These are phyloP conservation scores for Penicillium palitans DNA, from an alignment of 2,329 filamentous ascomycete species.

Conservation along the genomic window DNA sequence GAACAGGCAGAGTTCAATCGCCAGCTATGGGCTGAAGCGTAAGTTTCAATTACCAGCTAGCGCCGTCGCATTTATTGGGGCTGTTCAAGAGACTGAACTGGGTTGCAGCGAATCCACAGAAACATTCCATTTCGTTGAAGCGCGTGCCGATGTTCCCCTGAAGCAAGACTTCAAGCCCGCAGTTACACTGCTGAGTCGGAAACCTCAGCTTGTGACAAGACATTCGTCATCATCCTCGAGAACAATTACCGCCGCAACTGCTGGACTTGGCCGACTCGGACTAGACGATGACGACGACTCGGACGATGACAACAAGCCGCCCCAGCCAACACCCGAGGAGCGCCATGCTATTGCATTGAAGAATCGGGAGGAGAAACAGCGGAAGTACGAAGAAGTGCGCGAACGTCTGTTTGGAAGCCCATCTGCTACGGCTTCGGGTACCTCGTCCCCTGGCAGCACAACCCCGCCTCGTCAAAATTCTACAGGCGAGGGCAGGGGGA, in stretches of 20 bases:
- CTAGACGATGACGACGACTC: slow-evolving; percentile 63
- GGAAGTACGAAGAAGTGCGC: slow-evolving; percentile 82
- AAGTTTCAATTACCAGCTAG: slow-evolving; percentile 26
- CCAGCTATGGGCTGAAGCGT: slow-evolving; percentile 88
- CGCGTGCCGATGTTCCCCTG: slow-evolving; percentile 62
- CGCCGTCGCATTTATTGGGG: not conserved
- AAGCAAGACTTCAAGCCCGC: slow-evolving; percentile 75
- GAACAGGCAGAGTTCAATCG: slow-evolving; percentile 81
- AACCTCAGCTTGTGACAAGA: slow-evolving; percentile 66
- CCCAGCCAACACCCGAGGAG: slow-evolving; percentile 71
- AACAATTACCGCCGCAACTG: slow-evolving; percentile 44
- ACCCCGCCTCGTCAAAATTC: slow-evolving; percentile 56
- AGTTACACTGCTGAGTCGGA: slow-evolving; percentile 81
- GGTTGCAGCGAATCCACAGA: slow-evolving; percentile 67
- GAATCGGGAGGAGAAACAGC: slow-evolving; percentile 85
- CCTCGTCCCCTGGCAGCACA: slow-evolving; percentile 62
- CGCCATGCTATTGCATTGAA: slow-evolving; percentile 73
- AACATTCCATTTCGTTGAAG: slow-evolving; percentile 73
- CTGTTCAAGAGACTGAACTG: not conserved
- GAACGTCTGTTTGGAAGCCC: slow-evolving; percentile 79
- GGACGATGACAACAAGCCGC: slow-evolving; percentile 62
- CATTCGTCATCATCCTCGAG: slow-evolving; percentile 47
- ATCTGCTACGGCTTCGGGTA: slow-evolving; percentile 49
- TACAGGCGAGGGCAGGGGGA: slow-evolving; percentile 39
- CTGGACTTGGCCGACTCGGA: slow-evolving; percentile 49